phyloP scores from a whole-genome alignment of 2,329 filamentous ascomycete genomes.

The Fusarium buxicola region DNA sequence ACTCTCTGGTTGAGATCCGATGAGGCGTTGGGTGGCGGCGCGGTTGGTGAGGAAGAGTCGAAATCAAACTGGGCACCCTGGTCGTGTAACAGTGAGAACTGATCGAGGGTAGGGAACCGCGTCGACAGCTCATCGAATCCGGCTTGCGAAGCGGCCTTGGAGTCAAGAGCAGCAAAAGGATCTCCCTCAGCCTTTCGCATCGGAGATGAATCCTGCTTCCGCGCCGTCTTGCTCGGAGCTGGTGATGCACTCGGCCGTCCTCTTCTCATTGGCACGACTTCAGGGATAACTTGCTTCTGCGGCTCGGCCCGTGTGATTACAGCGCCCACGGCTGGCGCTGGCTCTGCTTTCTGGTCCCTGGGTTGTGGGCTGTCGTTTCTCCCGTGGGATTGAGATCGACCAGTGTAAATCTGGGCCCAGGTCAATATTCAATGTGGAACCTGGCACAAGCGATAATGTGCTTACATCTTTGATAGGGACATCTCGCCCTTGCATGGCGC shows the following conservation, averaged over 20 bases:
- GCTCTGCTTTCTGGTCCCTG: slow-evolving; percentile 62
- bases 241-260: slow-evolving; percentile 69
- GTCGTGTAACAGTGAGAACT: slow-evolving; percentile 91
- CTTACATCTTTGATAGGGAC: slow-evolving; percentile 90
- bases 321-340: slow-evolving; percentile 77
- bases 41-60: slow-evolving; percentile 64
- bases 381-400: slow-evolving; percentile 72
- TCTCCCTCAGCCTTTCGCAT: slow-evolving; percentile 75
- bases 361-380: slow-evolving; percentile 63
- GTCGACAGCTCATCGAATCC: slow-evolving; percentile 83
- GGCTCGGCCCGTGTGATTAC: slow-evolving; percentile 82
- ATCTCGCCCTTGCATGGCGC: slow-evolving; percentile 87
- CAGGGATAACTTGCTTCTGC: slow-evolving; percentile 80
- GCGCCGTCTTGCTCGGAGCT: slow-evolving; percentile 51
- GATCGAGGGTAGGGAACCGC: slow-evolving; percentile 90
- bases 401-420: slow-evolving; percentile 74
- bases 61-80: slow-evolving; percentile 88
- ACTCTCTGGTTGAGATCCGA: slow-evolving; percentile 70
- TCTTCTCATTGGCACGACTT: slow-evolving; percentile 93
- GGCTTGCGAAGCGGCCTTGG: slow-evolving; percentile 59
- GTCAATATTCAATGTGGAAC: slow-evolving; percentile 33
- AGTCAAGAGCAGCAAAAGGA: slow-evolving; percentile 91
- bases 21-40: slow-evolving; percentile 61
- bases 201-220: slow-evolving; percentile 70
- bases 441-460: slow-evolving; percentile 13